Evolutionary conservation across 1,139 yeast genomes (phyloP).

Genomic region (Williopsis jadinii): DNA sequence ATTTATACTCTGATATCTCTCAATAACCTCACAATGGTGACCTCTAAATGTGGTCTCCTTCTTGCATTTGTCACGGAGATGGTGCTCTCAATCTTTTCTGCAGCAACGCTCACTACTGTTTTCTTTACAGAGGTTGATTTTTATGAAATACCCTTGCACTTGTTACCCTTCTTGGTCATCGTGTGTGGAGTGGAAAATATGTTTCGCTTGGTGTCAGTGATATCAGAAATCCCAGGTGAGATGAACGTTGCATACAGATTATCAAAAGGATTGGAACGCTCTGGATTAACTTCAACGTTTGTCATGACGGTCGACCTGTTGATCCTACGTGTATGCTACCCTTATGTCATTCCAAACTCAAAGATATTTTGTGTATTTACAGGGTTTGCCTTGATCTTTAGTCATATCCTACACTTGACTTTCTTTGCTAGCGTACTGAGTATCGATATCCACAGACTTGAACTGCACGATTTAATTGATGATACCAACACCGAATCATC

Average conservation of each 20-base stretch:
- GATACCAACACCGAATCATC: background rate
- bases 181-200: constrained; percentile 39
- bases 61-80: constrained; percentile 54
- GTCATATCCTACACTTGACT: constrained; percentile 53
- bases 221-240: constrained; percentile 37
- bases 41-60: constrained; percentile 53
- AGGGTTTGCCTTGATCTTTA: constrained; percentile 40
- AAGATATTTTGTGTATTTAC: constrained; percentile 35
- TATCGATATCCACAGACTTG: constrained; percentile 59
- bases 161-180: constrained; percentile 34
- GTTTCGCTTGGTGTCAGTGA: constrained; percentile 34
- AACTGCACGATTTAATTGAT: constrained; percentile 46
- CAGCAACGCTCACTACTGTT: constrained; percentile 44
- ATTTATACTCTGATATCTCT: constrained; percentile 39
- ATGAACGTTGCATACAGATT: constrained; percentile 31
- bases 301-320: constrained; percentile 24
- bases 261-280: constrained; percentile 28
- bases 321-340: constrained; percentile 21
- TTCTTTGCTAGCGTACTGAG: constrained; percentile 58
- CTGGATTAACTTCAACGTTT: constrained; percentile 30
- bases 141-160: constrained; percentile 31
- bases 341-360: constrained; percentile 26
- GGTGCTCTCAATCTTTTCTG: constrained; percentile 37
- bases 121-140: constrained; percentile 26
- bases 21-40: constrained; percentile 45